Evolutionary conservation across 1,284 basidiomycete species (phyloP), one percentile per base, ranked within the genome.

Genomic region (Inonotus obliquus): DNA sequence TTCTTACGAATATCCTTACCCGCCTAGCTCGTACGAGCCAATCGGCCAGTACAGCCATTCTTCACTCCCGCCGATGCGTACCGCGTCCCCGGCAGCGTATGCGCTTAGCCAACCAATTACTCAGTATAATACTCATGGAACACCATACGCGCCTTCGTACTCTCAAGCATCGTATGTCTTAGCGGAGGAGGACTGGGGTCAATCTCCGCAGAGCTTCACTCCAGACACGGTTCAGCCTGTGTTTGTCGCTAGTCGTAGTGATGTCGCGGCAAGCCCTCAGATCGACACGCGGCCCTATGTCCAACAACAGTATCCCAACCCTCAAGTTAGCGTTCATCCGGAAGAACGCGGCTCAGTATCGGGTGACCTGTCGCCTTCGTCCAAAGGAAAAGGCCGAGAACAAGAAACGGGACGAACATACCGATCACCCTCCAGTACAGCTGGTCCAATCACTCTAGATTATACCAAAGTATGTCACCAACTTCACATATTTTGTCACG

Each of bases 1-100:
- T 62, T 86, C 88, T 70, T 79, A 81, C 64, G 84, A 84, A 67
- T 61, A 78, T 39, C 68, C 75, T 41, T 82, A 81, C 65, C 72
- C 77, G 7, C 68, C 73, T 19, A 67, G 75, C 11, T 68, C 76
- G n/a, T 80, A 76, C 64, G 76, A 78, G 65, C 39, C 62, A 25
- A 72, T 65, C 55, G 69, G 59, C 49, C 77, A 72, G 66, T 73
- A 73, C 61, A 60, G 68, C 70, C 67, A 74, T 72, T 62, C 68
- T 75, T 35, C 71, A 68, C 63, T 69, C 60, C 65, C 72, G 74
- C 54, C 56, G 72, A 69, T 73, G 65, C 70, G 74, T 65, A 66
- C 76, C 66, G 69, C 67, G 66, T 72, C 76, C 54, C 72, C 75
- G 54, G 76, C 77, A 59, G 70, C 76, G n/a, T 78, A 78, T 51